Conservation (phyloP, 352 stramenopile species). For the Pythium rhizo-oryzae region DNA sequence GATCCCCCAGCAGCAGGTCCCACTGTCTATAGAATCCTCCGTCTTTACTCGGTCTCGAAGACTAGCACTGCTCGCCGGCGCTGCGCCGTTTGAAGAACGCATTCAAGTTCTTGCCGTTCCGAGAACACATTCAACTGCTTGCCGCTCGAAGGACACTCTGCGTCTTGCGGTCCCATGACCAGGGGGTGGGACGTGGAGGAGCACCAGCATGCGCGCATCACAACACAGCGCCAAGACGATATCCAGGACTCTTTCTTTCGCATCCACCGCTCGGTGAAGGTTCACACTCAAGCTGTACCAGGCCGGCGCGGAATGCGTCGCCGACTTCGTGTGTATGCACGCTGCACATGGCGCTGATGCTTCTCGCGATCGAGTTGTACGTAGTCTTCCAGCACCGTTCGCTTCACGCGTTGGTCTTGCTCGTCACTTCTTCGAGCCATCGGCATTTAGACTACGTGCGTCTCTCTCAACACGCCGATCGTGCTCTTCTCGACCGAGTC, state of each 20-base stretch:
- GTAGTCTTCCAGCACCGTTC: slow-evolving; percentile 71
- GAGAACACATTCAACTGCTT: no score
- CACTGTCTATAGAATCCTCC: no score
- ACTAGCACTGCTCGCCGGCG: no score
- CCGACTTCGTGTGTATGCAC: slow-evolving; percentile 69
- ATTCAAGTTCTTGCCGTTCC: no score
- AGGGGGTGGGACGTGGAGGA: no score
- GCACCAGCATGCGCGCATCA: no score
- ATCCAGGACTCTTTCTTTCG: slow-evolving; percentile 80
- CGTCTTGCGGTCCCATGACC: no score
- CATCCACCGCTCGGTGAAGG: slow-evolving; percentile 65
- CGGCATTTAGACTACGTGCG: slow-evolving; percentile 83
- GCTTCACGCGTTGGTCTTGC: slow-evolving; percentile 62
- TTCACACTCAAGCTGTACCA: slow-evolving; percentile 82
- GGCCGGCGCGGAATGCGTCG: slow-evolving; percentile 47
- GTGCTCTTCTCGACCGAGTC: slow-evolving; percentile 79
- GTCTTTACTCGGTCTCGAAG: no score
- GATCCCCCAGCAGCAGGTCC: no score
- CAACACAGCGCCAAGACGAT: no score
- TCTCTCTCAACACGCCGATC: slow-evolving; percentile 79
- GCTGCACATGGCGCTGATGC: slow-evolving; percentile 68
- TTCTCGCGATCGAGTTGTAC: slow-evolving; percentile 66
- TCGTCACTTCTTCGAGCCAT: slow-evolving; percentile 75
- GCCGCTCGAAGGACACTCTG: no score
- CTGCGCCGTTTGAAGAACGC: no score